These are phyloP conservation scores for Fusarium goolgardi DNA, from an alignment of 2,329 filamentous ascomycete genomes.

Conservation along the genomic window DNA sequence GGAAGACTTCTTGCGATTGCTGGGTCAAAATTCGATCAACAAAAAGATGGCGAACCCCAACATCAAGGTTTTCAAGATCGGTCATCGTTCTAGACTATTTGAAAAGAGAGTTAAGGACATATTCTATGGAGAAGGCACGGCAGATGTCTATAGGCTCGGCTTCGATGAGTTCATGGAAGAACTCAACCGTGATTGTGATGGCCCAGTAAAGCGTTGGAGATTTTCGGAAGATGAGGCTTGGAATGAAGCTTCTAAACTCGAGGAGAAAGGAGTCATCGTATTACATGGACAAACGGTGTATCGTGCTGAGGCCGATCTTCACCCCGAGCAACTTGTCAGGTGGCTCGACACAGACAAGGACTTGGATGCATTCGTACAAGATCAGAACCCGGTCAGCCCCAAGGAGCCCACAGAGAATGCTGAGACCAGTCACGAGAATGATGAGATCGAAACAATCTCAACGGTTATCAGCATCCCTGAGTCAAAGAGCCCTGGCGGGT, in stretches of 20 bases:
- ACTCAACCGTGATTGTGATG: slow-evolving; percentile 42
- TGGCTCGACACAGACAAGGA: slow-evolving; percentile 26
- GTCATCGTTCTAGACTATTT: slow-evolving; percentile 32
- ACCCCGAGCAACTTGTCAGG: slow-evolving; percentile 42
- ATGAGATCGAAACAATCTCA: slow-evolving; percentile 28
- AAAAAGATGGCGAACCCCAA: slow-evolving; percentile 3
- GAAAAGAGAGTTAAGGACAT: slow-evolving; percentile 40
- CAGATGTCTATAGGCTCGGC: slow-evolving; percentile 23
- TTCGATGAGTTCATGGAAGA: slow-evolving; percentile 39
- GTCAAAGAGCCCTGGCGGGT: slow-evolving; percentile 20
- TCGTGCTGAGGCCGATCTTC: slow-evolving; percentile 6
- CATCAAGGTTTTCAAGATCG: background rate
- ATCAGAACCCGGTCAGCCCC: background rate
- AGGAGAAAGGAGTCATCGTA: background rate
- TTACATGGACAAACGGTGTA: background rate
- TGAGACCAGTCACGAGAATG: background rate
- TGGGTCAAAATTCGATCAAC: slow-evolving; percentile 32
- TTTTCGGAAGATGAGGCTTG: slow-evolving; percentile 42
- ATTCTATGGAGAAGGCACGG: slow-evolving; percentile 35
- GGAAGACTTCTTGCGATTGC: slow-evolving; percentile 41
- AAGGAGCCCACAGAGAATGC: background rate
- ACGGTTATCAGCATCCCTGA: slow-evolving; percentile 22
- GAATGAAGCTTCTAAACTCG: background rate
- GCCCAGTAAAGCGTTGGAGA: slow-evolving; percentile 37
- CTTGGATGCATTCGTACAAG: background rate